A percentile compares a stretch with the other conserved stretches of the same genome.
These are phyloP conservation scores for Meyerozyma smithsonii DNA, from an alignment of 1,139 yeast species.

Conservation along the genomic window DNA sequence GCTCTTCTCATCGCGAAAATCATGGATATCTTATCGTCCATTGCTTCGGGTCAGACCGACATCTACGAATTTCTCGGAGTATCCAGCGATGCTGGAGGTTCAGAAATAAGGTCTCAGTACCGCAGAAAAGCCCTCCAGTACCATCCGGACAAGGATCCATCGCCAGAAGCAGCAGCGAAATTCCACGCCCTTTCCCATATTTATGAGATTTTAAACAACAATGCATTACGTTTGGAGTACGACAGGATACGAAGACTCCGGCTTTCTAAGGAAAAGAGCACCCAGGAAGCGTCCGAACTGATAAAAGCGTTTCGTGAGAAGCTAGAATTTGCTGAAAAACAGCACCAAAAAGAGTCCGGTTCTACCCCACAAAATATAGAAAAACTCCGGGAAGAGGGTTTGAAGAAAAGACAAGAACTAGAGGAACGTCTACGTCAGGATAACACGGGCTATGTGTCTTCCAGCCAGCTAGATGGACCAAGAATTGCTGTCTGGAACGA, in stretches of 20 bases:
- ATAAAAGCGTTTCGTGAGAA: slow-evolving; percentile 31
- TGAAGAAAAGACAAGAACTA: not conserved
- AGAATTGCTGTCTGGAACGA: not conserved
- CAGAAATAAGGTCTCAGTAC: slow-evolving; percentile 15
- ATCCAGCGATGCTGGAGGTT: slow-evolving; percentile 14
- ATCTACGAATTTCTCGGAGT: slow-evolving; percentile 31
- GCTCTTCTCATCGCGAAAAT: slow-evolving; percentile 3
- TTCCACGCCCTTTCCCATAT: slow-evolving; percentile 37
- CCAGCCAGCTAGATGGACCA: slow-evolving; percentile 13
- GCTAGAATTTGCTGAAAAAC: slow-evolving; percentile 25
- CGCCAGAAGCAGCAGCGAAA: slow-evolving; percentile 25
- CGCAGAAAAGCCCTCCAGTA: slow-evolving; percentile 18
- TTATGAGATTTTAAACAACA: slow-evolving; percentile 36
- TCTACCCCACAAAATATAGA: not conserved
- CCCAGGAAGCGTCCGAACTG: slow-evolving; percentile 19
- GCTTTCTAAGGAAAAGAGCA: slow-evolving; percentile 10
- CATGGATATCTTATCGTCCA: not conserved
- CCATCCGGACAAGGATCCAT: slow-evolving; percentile 43
- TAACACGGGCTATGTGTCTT: slow-evolving; percentile 16
- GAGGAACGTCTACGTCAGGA: not conserved
- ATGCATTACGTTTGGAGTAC: slow-evolving; percentile 27
- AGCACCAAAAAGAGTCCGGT: not conserved
- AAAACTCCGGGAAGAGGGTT: slow-evolving; percentile 5
- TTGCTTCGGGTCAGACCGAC: slow-evolving; percentile 24
- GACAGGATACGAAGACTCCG: slow-evolving; percentile 24